Base-by-base conservation (phyloP, 1,284 basidiomycete genomes). In the Apiotrichum mycotoxinovorans region DNA sequence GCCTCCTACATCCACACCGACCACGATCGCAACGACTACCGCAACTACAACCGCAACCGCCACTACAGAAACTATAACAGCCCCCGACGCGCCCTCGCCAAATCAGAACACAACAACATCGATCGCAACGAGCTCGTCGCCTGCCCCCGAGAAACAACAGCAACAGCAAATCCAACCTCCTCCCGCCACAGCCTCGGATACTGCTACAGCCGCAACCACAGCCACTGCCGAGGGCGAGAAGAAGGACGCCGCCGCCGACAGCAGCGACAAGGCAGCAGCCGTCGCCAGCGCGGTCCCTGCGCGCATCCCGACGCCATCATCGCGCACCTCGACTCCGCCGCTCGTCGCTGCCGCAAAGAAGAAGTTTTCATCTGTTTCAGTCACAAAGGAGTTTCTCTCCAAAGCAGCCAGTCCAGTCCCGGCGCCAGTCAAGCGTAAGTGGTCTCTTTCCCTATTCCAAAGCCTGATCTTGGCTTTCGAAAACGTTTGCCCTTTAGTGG, bases 341-440 rank as follows among this genome's bases (percentile, higher is more conserved):
- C 63, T 69, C 3, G 51, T 70, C 2, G 52, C 54, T 12, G 58
- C 61, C 4, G 52, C 71, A 52, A 84, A 86, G 47, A 93, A 92
- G 82, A 86, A 88, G 69, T 95, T 93, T 76, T 88, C 80, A 67
- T 83, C 89, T 30, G 83, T 89, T 65, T 91, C 90, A 72, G 89
- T 95, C 77, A 94, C 89, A 80, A 93, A 92, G 83, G 91, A 90
- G 76, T 96, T 95, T 74, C 80, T 95, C 49, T 88, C 90, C 79
- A 92, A 93, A 81, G 87, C 86, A 53, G 74, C 67, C 4, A 70
- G 66, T 52, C 70, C 72, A 11, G 66, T 62, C 3, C 68, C 71
- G 3, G 64, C 58, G 2, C 56, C 61, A 22, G 56, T 65, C 25
- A 63, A 63, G 51, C 56, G 60, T 52, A 17, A 17, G 53, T 58